A percentile compares a stretch with the other conserved stretches of the same genome.
Conservation (phyloP, 805 yeast genomes). For the Candida silvicultrix region DNA sequence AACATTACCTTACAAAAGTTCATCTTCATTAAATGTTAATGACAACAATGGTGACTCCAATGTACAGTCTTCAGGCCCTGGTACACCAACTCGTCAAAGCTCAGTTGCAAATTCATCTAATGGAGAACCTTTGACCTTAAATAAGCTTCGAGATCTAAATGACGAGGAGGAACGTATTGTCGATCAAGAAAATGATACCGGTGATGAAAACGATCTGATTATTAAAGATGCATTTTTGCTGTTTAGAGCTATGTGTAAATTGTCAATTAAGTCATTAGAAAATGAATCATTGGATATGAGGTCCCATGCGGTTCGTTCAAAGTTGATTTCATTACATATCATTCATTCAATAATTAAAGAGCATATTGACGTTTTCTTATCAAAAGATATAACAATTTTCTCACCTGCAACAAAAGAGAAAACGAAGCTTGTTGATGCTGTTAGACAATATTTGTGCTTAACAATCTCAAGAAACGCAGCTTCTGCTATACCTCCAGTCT, state of each 20-base stretch:
- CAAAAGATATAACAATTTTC: conserved; percentile 48
- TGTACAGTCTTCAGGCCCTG: conserved; percentile 18
- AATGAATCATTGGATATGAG: conserved; percentile 74
- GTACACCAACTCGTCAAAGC: conserved; percentile 15
- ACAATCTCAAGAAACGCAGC: conserved; percentile 89
- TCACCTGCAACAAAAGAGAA: conserved; percentile 44
- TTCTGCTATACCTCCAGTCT: conserved; percentile 84
- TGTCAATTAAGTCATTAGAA: conserved; percentile 81
- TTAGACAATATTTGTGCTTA: conserved; percentile 77
- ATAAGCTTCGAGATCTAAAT: conserved; percentile 49
- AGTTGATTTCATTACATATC: conserved; percentile 79
- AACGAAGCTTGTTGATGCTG: conserved; percentile 66
- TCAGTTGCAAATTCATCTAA: conserved; percentile 3
- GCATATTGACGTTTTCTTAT: conserved; percentile 74
- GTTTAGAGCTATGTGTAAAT: conserved; percentile 91
- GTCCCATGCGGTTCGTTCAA: conserved; percentile 89
- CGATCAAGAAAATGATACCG: conserved; percentile 37
- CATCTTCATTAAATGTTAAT: conserved; percentile 22
- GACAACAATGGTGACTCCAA: conserved; percentile 12
- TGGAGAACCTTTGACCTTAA: conserved; percentile 44
- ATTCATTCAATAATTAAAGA: conserved; percentile 81
- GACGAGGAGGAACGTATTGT: conserved; percentile 52
- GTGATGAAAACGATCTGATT: conserved; percentile 58
- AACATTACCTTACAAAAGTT: conserved; percentile 10
- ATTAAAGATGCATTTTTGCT: conserved; percentile 90